A percentile compares a stretch with the other conserved stretches of the same genome.
Evolutionary conservation across 169 alveolate species (phyloP).

Genomic region (Plasmodium cynomolgi): DNA sequence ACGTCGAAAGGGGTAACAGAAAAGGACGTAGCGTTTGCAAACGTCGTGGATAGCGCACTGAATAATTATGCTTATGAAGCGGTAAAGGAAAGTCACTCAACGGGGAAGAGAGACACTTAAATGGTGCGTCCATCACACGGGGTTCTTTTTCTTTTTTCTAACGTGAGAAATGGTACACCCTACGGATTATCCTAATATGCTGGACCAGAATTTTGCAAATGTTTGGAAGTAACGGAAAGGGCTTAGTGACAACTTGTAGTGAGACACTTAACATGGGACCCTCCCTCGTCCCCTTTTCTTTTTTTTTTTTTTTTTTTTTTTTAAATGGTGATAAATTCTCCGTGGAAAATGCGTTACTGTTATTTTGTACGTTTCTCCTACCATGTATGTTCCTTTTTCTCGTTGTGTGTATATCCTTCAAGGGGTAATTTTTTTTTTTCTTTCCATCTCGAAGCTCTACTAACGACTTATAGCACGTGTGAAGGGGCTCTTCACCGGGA

Average conservation of each 20-base stretch:
- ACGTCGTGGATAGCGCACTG: slow-evolving; percentile 20
- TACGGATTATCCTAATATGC: too few species aligned
- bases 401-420: background rate
- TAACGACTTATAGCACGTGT: background rate
- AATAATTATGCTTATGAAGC: slow-evolving; percentile 8
- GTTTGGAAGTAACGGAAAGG: too few species aligned
- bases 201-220: too few species aligned
- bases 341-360: background rate
- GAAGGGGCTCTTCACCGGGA: background rate
- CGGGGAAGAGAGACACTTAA: background rate
- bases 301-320: too few species aligned
- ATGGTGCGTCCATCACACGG: background rate
- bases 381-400: background rate
- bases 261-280: too few species aligned
- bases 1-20: slow-evolving; percentile 5
- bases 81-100: background rate
- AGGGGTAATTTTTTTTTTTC: background rate
- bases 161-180: too few species aligned
- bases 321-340: background rate
- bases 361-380: background rate
- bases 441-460: background rate
- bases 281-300: too few species aligned
- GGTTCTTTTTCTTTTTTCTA: background rate
- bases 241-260: too few species aligned
- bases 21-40: slow-evolving; percentile 32